Conservation (phyloP, 2,329 filamentous ascomycete genomes). For the Sclerotinia trifoliorum region DNA sequence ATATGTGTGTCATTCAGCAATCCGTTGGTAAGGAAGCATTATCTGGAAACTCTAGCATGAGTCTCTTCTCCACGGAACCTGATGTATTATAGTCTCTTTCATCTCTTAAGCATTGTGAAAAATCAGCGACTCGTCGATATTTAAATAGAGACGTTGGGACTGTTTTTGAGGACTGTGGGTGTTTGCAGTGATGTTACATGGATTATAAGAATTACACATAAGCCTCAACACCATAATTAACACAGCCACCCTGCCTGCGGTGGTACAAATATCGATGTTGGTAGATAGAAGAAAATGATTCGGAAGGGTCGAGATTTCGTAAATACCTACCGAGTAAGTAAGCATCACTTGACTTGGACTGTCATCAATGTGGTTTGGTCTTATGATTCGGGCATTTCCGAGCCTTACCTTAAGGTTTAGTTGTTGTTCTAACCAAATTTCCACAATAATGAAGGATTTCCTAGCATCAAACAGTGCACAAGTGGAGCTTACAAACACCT, state of each 20-base stretch:
- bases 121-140: no score
- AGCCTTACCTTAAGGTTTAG: constrained; percentile 1
- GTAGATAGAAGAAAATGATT: neutral
- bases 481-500: neutral
- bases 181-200: neutral
- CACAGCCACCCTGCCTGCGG: neutral
- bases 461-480: neutral
- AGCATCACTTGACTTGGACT: constrained; percentile 7
- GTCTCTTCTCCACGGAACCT: accelerated
- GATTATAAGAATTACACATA: neutral
- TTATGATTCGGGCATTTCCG: neutral
- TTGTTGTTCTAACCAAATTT: neutral
- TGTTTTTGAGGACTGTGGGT: neutral
- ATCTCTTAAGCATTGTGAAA: neutral
- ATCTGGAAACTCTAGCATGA: neutral
- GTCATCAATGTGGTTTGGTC: neutral
- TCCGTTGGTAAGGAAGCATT: neutral
- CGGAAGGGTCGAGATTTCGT: neutral
- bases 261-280: neutral
- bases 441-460: no score
- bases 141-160: neutral
- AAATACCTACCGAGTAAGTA: neutral
- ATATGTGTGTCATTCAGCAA: neutral
- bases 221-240: neutral
- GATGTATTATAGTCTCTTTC: neutral